These are phyloP conservation scores for Apostasia shenzhenica DNA, from an alignment of 106 monocot genomes.

Conservation along the genomic window DNA sequence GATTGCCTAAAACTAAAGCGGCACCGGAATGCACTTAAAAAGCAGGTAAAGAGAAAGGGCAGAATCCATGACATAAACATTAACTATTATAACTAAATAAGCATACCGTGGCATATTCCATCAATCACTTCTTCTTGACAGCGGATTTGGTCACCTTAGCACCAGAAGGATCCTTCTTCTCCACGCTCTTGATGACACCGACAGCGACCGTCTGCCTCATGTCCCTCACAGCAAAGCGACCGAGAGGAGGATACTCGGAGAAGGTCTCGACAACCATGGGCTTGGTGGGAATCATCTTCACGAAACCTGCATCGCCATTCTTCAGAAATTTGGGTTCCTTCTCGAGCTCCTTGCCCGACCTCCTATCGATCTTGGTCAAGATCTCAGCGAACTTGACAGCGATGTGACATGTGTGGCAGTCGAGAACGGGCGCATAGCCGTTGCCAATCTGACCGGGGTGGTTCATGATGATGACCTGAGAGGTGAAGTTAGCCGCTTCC, in stretches of 20 bases:
- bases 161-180: slow-evolving; percentile 36
- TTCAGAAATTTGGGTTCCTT: slow-evolving; percentile 12
- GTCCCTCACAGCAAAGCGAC: slow-evolving; percentile 48
- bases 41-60: too few species aligned
- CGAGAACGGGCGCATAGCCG: slow-evolving; percentile 27
- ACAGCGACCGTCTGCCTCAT: slow-evolving; percentile 35
- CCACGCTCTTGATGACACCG: too few species aligned
- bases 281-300: too few species aligned
- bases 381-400: slow-evolving; percentile 10
- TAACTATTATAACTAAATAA: too few species aligned
- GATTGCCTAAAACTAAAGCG: too few species aligned
- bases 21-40: too few species aligned
- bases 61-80: too few species aligned
- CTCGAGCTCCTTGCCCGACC: neutral
- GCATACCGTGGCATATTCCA: too few species aligned
- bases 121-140: slow-evolving; percentile 42
- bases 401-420: slow-evolving; percentile 4
- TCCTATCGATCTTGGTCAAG: slow-evolving; percentile 1
- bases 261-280: too few species aligned
- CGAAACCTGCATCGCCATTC: slow-evolving; percentile 5
- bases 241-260: too few species aligned
- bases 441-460: slow-evolving; percentile 39
- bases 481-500: slow-evolving; percentile 20
- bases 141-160: slow-evolving; percentile 60
- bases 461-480: slow-evolving; percentile 38